A percentile compares a stretch with the other conserved stretches of the same genome.
Evolutionary conservation across 176 grass and related monocot genomes (phyloP).

Genomic region (Stipa capillata): DNA sequence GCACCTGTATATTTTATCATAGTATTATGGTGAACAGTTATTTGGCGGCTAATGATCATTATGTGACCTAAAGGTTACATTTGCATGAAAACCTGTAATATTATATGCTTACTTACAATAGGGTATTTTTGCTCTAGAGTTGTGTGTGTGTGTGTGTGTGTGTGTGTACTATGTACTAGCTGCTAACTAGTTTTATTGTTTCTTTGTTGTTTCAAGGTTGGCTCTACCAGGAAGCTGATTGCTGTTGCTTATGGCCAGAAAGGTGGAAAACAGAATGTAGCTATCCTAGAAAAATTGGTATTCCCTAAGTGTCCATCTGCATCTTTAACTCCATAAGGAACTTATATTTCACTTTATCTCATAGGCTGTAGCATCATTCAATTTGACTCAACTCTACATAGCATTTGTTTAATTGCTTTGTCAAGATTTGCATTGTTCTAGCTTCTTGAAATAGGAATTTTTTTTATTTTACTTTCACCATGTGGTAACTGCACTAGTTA

Average conservation of each 20-base stretch:
- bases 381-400: no score
- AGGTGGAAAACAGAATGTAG: constrained; percentile 81
- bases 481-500: not conserved
- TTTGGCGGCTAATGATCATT: not conserved
- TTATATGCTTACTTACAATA: not conserved
- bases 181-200: constrained; percentile 1
- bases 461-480: not conserved
- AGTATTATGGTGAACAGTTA: not conserved
- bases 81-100: not conserved
- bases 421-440: not conserved
- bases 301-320: constrained; percentile 6
- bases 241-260: constrained; percentile 78
- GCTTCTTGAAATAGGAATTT: not conserved
- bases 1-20: not conserved
- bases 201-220: constrained; percentile 43
- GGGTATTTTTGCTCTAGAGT: not conserved
- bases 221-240: constrained; percentile 59
- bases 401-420: not conserved
- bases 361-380: not conserved
- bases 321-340: not conserved
- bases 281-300: constrained; percentile 90
- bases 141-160: no score
- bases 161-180: not conserved
- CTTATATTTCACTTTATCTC: constrained; percentile 14
- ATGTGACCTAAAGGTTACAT: not conserved